phyloP scores from a whole-genome alignment of 257 asterid genomes.

The Solanum ahanhuiri region DNA sequence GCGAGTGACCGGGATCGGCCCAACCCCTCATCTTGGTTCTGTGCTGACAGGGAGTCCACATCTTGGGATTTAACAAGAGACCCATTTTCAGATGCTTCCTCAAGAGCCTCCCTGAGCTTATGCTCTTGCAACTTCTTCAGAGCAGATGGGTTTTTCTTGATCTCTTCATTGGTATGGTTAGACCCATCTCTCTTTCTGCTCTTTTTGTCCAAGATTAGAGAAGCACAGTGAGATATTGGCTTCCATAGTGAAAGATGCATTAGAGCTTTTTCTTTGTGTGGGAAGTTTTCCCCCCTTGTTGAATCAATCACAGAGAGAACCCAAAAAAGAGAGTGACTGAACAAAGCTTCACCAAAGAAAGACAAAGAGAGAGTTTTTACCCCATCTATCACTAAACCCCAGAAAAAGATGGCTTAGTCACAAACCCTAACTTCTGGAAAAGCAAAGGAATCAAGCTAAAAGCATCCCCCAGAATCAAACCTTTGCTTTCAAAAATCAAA shows the following conservation, averaged over 20 bases:
- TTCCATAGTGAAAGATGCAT: conserved; percentile 99
- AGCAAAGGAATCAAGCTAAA: conserved; percentile 56
- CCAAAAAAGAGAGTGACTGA: conserved; percentile 14
- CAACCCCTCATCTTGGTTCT: conserved; percentile 63
- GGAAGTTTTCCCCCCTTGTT: not conserved
- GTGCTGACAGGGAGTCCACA: conserved; percentile 53
- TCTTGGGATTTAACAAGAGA: conserved; percentile 75
- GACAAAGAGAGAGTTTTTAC: conserved; percentile 20
- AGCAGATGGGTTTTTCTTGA: conserved; percentile 50
- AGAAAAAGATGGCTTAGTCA: conserved; percentile 28
- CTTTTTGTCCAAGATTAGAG: conserved; percentile 88
- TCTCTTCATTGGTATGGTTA: conserved; percentile 50
- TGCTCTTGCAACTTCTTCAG: conserved; percentile 76
- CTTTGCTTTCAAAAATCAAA: conserved; percentile 62
- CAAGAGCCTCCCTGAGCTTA: conserved; percentile 92
- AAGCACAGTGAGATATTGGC: conserved; percentile 93
- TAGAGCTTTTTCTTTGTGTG: conserved; percentile 19
- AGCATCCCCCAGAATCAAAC: conserved; percentile 51
- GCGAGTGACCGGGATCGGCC: conserved; percentile 91
- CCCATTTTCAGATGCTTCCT: conserved; percentile 97
- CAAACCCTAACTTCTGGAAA: conserved; percentile 36
- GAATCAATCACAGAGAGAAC: conserved; percentile 19
- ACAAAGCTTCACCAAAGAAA: conserved; percentile 15
- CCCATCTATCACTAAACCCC: conserved; percentile 43
- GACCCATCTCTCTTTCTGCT: conserved; percentile 71